Percentiles rank a stretch among this genome's conserved stretches.
Evolutionary conservation across 345 rosid species (phyloP).

Genomic region (Citrus cavaleriei): DNA sequence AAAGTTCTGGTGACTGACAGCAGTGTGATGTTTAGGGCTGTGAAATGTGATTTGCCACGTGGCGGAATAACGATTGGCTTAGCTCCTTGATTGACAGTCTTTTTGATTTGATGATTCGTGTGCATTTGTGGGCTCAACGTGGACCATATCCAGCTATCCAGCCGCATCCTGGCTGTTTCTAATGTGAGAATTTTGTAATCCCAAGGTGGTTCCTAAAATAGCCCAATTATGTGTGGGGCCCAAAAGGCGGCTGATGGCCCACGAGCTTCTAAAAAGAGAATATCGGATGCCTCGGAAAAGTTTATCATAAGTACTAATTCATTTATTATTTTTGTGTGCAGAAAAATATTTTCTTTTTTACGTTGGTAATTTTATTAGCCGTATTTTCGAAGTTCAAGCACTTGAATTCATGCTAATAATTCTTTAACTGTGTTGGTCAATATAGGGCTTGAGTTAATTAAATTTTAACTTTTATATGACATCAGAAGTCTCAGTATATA

Average conservation of each 20-base stretch:
- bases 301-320: not conserved
- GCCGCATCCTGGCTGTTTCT: slow-evolving; percentile 6
- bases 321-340: too few species aligned
- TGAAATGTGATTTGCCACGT: slow-evolving; percentile 24
- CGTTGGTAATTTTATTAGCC: not conserved
- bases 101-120: not conserved
- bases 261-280: not conserved
- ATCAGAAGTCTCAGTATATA: too few species aligned
- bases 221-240: slow-evolving; percentile 9
- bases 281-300: not conserved
- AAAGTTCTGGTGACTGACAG: not conserved
- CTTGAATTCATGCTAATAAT: not conserved
- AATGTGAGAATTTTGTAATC: not conserved
- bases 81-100: not conserved
- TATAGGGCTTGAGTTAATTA: too few species aligned
- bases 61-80: not conserved
- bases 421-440: too few species aligned
- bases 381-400: not conserved
- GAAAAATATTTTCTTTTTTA: not conserved
- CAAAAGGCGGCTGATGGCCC: slow-evolving; percentile 2
- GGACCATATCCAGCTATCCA: slow-evolving; percentile 27
- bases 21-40: not conserved
- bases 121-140: slow-evolving; percentile 27
- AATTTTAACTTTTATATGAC: too few species aligned
- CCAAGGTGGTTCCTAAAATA: not conserved